phyloP scores from a whole-genome alignment of 192 early-diverging fungal species.

The Backusella australiensis region DNA sequence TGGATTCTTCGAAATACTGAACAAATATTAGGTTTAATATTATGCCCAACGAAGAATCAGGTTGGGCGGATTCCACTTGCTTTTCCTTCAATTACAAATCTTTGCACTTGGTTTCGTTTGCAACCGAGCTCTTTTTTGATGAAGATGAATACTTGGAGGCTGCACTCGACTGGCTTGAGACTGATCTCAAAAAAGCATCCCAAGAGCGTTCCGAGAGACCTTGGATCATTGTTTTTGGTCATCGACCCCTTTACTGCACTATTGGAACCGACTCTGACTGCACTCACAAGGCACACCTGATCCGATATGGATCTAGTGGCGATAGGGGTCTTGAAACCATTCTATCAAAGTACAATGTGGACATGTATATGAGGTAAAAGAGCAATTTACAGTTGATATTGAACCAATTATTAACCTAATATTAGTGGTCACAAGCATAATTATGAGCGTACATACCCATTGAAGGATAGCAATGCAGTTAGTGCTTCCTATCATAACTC shows the following conservation, averaged over 20 bases:
- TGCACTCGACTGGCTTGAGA: constrained; percentile 23
- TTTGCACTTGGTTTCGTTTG: constrained; percentile 23
- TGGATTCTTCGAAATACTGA: no score
- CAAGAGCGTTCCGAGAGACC: constrained; percentile 5
- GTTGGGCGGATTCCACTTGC: constrained; percentile 13
- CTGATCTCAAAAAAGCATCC: constrained; percentile 19
- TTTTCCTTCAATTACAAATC: constrained; percentile 28
- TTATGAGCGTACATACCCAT: constrained; percentile 28
- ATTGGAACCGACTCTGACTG: constrained; percentile 4
- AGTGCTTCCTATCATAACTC: constrained; percentile 21
- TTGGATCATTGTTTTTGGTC: constrained; percentile 28
- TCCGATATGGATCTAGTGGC: background rate
- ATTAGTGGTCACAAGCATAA: constrained; percentile 24
- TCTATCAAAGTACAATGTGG: constrained; percentile 18
- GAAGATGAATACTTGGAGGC: constrained; percentile 3
- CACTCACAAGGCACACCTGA: background rate
- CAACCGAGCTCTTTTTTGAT: constrained; percentile 26
- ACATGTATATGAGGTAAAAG: constrained; percentile 9
- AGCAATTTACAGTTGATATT: background rate
- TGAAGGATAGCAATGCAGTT: background rate
- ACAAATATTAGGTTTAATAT: constrained; percentile 9
- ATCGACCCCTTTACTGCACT: constrained; percentile 23
- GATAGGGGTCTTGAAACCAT: constrained; percentile 8
- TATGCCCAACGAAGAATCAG: constrained; percentile 17
- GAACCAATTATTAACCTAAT: background rate